Evolutionary conservation across 345 rosid genomes (phyloP).

Genomic region (Moringa oleifera): DNA sequence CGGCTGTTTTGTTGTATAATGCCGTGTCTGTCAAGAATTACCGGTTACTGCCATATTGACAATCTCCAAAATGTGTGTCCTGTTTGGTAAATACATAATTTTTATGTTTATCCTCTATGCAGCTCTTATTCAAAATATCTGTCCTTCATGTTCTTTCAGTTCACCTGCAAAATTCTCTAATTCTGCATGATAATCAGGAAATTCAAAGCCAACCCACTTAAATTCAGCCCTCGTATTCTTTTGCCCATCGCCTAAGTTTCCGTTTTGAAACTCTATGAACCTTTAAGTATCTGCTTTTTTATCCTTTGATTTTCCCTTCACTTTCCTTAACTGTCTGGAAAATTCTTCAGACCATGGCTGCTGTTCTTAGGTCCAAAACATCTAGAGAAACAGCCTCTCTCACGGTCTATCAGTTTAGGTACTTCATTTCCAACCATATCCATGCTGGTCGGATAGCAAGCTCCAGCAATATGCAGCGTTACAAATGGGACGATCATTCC

Average conservation of each 20-base stretch:
- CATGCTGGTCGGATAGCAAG: slow-evolving; percentile 42
- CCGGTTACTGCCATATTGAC: too few species aligned
- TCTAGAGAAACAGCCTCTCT: slow-evolving; percentile 54
- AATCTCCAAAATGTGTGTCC: too few species aligned
- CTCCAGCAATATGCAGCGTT: slow-evolving; percentile 28
- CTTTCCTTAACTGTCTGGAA: background rate
- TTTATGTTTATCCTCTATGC: background rate
- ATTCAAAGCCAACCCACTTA: slow-evolving; percentile 11
- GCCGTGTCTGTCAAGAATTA: too few species aligned
- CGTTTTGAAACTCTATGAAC: slow-evolving; percentile 12
- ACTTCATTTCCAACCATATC: slow-evolving; percentile 45
- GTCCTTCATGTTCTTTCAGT: background rate
- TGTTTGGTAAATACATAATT: too few species aligned
- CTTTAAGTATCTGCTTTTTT: background rate
- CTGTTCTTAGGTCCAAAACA: slow-evolving; percentile 64
- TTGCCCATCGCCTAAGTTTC: background rate
- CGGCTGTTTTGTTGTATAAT: too few species aligned
- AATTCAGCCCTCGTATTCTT: slow-evolving; percentile 6
- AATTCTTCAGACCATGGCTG: slow-evolving; percentile 41
- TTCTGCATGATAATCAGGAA: slow-evolving; percentile 3
- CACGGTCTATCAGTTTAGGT: slow-evolving; percentile 58
- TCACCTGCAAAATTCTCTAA: background rate
- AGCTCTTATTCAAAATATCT: background rate
- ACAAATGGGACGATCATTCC: slow-evolving; percentile 45
- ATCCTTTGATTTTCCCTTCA: background rate